Evolutionary conservation across 768 basidiomycete genomes (phyloP).

Genomic region (Neoboletus magnificus): DNA sequence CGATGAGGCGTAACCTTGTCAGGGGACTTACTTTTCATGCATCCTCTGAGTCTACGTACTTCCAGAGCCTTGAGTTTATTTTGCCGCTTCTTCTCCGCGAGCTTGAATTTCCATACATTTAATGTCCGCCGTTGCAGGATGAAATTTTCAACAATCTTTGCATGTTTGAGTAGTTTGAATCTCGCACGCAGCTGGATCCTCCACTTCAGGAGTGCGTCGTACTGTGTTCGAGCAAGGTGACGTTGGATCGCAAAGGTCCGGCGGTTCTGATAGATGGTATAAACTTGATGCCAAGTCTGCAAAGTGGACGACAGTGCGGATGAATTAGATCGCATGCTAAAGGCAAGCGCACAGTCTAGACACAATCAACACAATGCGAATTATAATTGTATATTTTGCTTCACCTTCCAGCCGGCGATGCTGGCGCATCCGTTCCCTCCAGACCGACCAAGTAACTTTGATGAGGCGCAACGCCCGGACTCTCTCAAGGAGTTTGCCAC

Average conservation of each 20-base stretch:
- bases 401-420: constrained; percentile 47
- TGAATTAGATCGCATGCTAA: constrained; percentile 45
- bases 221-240: constrained; percentile 32
- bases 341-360: constrained; percentile 50
- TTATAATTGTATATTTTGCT: constrained; percentile 3
- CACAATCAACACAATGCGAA: constrained; percentile 9
- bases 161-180: constrained; percentile 50
- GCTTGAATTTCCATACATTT: constrained; percentile 45
- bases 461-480: constrained; percentile 46
- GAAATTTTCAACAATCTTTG: constrained; percentile 50
- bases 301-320: constrained; percentile 36
- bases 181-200: constrained; percentile 49
- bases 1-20: neutral
- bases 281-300: constrained; percentile 44
- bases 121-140: constrained; percentile 48
- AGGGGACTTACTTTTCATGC: constrained; percentile 34
- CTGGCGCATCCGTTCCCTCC: constrained; percentile 45
- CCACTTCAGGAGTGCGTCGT: constrained; percentile 55
- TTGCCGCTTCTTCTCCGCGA: constrained; percentile 44
- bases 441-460: constrained; percentile 46
- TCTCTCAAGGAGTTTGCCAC: constrained; percentile 54
- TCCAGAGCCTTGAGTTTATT: constrained; percentile 45
- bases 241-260: constrained; percentile 44
- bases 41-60: constrained; percentile 29
- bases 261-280: constrained; percentile 45